These are phyloP conservation scores for Aspergillus terreus DNA, from an alignment of 2,329 filamentous ascomycete genomes.

Conservation along the genomic window DNA sequence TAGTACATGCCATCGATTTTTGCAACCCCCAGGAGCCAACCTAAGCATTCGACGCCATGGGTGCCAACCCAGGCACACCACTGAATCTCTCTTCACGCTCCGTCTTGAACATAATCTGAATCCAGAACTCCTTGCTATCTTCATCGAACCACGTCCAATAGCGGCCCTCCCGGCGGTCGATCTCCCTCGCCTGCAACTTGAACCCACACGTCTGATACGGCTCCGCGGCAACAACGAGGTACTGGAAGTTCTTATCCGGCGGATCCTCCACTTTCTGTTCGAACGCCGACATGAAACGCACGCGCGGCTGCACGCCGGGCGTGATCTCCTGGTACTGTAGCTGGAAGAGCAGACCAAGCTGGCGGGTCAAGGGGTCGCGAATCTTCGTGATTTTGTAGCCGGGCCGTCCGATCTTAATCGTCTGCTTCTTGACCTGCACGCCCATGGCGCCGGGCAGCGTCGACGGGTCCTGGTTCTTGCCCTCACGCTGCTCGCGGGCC, in stretches of 20 bases:
- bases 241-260: slow-evolving; percentile 90
- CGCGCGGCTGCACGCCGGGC: slow-evolving; percentile 69
- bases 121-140: slow-evolving; percentile 94
- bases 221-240: slow-evolving; percentile 89
- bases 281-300: slow-evolving; percentile 96
- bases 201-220: slow-evolving; percentile 97
- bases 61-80: slow-evolving; percentile 62
- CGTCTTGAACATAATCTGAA: slow-evolving; percentile 97
- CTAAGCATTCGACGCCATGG: slow-evolving; percentile 25
- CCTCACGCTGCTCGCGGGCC: slow-evolving; percentile 91
- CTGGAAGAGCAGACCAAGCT: slow-evolving; percentile 92
- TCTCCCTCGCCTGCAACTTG: slow-evolving; percentile 89
- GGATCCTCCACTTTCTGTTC: slow-evolving; percentile 91
- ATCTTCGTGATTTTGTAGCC: slow-evolving; percentile 99
- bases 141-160: slow-evolving; percentile 96
- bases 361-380: slow-evolving; percentile 79
- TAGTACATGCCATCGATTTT: no score
- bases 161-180: slow-evolving; percentile 81
- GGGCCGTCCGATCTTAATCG: slow-evolving; percentile 91
- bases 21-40: no score
- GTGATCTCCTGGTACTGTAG: slow-evolving; percentile 91
- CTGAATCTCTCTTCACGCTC: slow-evolving; percentile 89
- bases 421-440: slow-evolving; percentile 74
- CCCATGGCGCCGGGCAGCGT: slow-evolving; percentile 71
- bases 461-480: slow-evolving; percentile 61